Conservation (phyloP, 2,329 filamentous ascomycete species). For the Arthrocladium fulminans region DNA sequence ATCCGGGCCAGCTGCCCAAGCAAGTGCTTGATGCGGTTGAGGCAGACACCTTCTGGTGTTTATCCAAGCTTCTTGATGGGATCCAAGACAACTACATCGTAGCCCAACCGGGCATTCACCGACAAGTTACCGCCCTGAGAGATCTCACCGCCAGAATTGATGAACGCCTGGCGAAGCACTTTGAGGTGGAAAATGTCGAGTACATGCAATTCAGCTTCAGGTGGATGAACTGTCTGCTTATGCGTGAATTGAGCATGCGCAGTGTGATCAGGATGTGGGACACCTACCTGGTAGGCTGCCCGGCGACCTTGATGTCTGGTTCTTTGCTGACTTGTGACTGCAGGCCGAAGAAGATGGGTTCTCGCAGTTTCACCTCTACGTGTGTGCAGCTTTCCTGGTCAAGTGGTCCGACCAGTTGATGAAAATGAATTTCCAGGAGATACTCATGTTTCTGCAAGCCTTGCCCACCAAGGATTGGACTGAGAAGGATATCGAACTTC, state of each 20-base stretch:
- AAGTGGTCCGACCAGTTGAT: conserved; percentile 95
- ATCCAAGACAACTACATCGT: conserved; percentile 99
- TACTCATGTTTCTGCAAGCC: conserved; percentile 98
- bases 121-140: conserved; percentile 79
- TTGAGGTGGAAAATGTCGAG: conserved; percentile 85
- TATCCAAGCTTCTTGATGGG: conserved; percentile 94
- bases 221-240: conserved; percentile 99
- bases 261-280: conserved; percentile 99
- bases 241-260: conserved; percentile 92
- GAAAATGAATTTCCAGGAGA: conserved; percentile 85
- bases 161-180: conserved; percentile 69
- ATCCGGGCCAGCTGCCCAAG: conserved; percentile 84
- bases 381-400: conserved; percentile 93
- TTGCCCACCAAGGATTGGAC: conserved; percentile 90
- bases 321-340: conserved; percentile 18
- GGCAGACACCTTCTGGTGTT: conserved; percentile 95
- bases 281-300: conserved; percentile 73
- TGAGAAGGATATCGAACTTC: conserved; percentile 92
- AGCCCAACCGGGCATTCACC: conserved; percentile 90
- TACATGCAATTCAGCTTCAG: conserved; percentile 99
- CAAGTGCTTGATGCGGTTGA: conserved; percentile 92
- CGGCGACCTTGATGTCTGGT: background rate
- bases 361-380: conserved; percentile 95
- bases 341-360: conserved; percentile 98
- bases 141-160: conserved; percentile 91